Conservation (phyloP, 2,329 filamentous ascomycete species). For the Aspergillus sp. region DNA sequence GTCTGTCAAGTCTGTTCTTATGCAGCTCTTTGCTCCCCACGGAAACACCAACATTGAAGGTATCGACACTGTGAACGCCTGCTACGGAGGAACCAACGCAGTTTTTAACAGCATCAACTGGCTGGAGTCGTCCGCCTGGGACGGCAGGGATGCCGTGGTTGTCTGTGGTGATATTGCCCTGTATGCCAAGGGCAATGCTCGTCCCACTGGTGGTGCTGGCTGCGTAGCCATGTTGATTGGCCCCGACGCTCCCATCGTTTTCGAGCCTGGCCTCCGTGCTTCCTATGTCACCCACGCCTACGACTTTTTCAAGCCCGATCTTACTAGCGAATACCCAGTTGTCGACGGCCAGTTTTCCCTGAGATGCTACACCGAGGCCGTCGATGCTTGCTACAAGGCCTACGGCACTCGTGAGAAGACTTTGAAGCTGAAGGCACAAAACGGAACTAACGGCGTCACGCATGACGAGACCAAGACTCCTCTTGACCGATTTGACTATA, state of each 20-base stretch:
- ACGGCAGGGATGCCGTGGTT: slow-evolving; percentile 79
- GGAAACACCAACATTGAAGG: slow-evolving; percentile 85
- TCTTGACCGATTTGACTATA: slow-evolving; percentile 81
- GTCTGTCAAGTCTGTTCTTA: slow-evolving; percentile 85
- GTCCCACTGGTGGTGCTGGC: slow-evolving; percentile 80
- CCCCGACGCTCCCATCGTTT: slow-evolving; percentile 74
- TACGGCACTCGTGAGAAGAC: slow-evolving; percentile 75
- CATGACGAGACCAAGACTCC: slow-evolving; percentile 60
- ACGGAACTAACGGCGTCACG: slow-evolving; percentile 54
- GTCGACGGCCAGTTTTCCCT: slow-evolving; percentile 84
- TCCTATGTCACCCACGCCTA: slow-evolving; percentile 83
- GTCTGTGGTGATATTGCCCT: slow-evolving; percentile 82
- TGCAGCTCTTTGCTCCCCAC: slow-evolving; percentile 75
- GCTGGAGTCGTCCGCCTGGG: slow-evolving; percentile 86
- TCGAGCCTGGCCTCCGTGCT: slow-evolving; percentile 78
- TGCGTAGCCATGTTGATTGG: slow-evolving; percentile 79
- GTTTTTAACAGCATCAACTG: slow-evolving; percentile 84
- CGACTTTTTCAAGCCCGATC: slow-evolving; percentile 89
- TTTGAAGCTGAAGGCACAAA: slow-evolving; percentile 52
- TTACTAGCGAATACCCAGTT: slow-evolving; percentile 84
- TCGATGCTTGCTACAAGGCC: slow-evolving; percentile 79
- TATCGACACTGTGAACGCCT: slow-evolving; percentile 81
- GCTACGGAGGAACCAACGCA: slow-evolving; percentile 85
- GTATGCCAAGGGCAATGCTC: slow-evolving; percentile 81
- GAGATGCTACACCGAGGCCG: slow-evolving; percentile 79